A percentile compares a stretch with the other conserved stretches of the same genome.
Evolutionary conservation across 2,329 filamentous ascomycete species (phyloP).

Genomic region (Ilyonectria destructans): DNA sequence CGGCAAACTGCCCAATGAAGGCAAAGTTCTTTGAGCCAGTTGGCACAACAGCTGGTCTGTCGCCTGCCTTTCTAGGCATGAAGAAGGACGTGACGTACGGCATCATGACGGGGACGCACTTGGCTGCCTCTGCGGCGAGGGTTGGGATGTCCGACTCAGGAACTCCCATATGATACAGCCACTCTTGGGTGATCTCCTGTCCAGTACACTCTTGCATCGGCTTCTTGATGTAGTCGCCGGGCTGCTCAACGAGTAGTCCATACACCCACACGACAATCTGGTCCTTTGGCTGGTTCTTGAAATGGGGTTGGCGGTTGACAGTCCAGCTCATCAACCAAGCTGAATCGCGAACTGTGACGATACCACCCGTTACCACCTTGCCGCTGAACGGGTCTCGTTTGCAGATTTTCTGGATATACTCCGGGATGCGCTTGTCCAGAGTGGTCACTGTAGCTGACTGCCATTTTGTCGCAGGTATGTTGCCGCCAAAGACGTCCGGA

Average conservation of each 20-base stretch:
- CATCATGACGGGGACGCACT: conserved; percentile 37
- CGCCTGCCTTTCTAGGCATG: conserved; percentile 35
- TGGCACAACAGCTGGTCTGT: conserved; percentile 27
- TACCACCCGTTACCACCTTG: conserved; percentile 54
- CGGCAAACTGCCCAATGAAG: conserved; percentile 36
- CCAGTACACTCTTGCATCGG: conserved; percentile 38
- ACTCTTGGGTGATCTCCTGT: conserved; percentile 33
- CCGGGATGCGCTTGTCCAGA: conserved; percentile 47
- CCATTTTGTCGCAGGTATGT: conserved; percentile 52
- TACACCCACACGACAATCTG: conserved; percentile 33
- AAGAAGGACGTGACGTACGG: conserved; percentile 36
- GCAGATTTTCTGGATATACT: conserved; percentile 40
- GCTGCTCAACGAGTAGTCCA: conserved; percentile 32
- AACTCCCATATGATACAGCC: conserved; percentile 35
- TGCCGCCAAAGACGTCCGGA: conserved; percentile 32
- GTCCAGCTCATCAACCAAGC: conserved; percentile 38
- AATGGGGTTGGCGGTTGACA: conserved; percentile 36
- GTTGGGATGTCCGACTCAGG: conserved; percentile 28
- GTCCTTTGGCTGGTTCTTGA: conserved; percentile 35
- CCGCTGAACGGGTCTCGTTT: conserved; percentile 50
- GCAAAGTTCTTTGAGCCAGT: conserved; percentile 31
- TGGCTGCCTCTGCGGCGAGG: conserved; percentile 30
- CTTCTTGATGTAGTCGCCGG: conserved; percentile 37
- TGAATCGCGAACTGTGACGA: conserved; percentile 49
- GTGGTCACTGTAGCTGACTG: conserved; percentile 60